phyloP scores from a whole-genome alignment of 441 rosid species.

The Flueggea neowawraea region DNA sequence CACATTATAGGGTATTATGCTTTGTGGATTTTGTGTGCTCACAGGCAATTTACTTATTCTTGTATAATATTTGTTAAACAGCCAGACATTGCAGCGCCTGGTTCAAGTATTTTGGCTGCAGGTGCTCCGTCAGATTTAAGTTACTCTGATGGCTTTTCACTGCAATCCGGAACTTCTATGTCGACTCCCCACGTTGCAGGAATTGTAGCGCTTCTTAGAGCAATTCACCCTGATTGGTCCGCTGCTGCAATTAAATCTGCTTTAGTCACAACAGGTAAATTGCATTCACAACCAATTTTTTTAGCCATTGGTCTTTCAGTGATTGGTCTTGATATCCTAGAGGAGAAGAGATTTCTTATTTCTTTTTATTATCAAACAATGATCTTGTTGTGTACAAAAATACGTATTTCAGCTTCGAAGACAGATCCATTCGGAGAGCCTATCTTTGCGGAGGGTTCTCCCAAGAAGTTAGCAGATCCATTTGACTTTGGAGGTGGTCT shows the following conservation, averaged over 20 bases:
- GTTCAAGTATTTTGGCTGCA: constrained; percentile 38
- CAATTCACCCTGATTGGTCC: constrained; percentile 53
- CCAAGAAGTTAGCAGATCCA: constrained; percentile 61
- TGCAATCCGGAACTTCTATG: constrained; percentile 92
- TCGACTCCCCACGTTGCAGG: constrained; percentile 87
- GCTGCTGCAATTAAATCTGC: constrained; percentile 84
- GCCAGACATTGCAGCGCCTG: constrained; percentile 70
- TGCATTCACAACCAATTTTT: background rate
- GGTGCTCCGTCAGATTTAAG: constrained; percentile 18
- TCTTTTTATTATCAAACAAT: no score
- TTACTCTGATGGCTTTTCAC: constrained; percentile 41
- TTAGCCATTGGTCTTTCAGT: no score
- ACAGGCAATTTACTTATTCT: no score
- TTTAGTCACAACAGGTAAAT: constrained; percentile 60
- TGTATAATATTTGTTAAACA: constrained; percentile 4
- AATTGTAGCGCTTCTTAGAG: constrained; percentile 66
- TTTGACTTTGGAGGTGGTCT: constrained; percentile 87
- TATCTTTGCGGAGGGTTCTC: constrained; percentile 50
- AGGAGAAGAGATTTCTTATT: no score
- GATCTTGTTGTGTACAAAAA: background rate
- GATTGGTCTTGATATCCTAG: no score
- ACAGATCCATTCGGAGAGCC: constrained; percentile 33
- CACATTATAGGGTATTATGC: no score
- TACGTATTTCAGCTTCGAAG: constrained; percentile 33
- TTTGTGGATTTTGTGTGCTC: no score